Conservation (phyloP, 495 filamentous ascomycete species). For the Aspergillus haitiensis region DNA sequence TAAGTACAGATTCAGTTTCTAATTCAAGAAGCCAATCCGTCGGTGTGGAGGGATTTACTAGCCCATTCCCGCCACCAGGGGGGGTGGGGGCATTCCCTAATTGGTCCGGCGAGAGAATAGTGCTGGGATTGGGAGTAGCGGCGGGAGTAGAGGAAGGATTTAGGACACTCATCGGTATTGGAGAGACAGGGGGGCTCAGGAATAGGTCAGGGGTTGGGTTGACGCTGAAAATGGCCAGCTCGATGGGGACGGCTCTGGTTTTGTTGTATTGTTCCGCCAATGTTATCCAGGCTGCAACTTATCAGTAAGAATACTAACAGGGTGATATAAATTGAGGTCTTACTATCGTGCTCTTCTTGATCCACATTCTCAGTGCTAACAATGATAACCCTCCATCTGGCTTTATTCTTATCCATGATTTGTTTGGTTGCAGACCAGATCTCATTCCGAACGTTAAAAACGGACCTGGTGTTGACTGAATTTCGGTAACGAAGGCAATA, state of each 20-base stretch:
- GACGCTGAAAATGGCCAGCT: conserved; percentile 63
- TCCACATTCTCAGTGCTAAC: conserved; percentile 72
- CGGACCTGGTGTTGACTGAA: conserved; percentile 50
- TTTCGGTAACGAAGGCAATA: conserved; percentile 74
- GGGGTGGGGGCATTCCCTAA: conserved; percentile 39
- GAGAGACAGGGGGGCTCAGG: conserved; percentile 43
- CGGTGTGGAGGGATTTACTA: conserved; percentile 56
- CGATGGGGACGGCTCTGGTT: conserved; percentile 44
- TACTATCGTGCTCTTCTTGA: conserved; percentile 68
- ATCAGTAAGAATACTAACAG: conserved; percentile 10
- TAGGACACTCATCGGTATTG: conserved; percentile 36
- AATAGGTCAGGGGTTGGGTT: conserved; percentile 66
- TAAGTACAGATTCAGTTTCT: conserved; percentile 71
- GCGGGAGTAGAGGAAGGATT: conserved; percentile 43
- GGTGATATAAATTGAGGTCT: neutral
- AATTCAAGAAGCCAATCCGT: conserved; percentile 54
- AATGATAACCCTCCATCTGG: conserved; percentile 79
- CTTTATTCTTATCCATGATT: conserved; percentile 66
- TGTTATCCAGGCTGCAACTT: conserved; percentile 43
- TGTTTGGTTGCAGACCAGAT: conserved; percentile 84
- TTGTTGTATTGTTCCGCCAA: conserved; percentile 49
- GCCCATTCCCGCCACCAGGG: conserved; percentile 24
- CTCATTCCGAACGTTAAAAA: conserved; percentile 69
- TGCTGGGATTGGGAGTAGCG: conserved; percentile 50
- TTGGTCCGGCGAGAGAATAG: conserved; percentile 48